Evolutionary conservation across 495 filamentous ascomycete genomes (phyloP).

Genomic region (Melanomma pulvis-pyrius): DNA sequence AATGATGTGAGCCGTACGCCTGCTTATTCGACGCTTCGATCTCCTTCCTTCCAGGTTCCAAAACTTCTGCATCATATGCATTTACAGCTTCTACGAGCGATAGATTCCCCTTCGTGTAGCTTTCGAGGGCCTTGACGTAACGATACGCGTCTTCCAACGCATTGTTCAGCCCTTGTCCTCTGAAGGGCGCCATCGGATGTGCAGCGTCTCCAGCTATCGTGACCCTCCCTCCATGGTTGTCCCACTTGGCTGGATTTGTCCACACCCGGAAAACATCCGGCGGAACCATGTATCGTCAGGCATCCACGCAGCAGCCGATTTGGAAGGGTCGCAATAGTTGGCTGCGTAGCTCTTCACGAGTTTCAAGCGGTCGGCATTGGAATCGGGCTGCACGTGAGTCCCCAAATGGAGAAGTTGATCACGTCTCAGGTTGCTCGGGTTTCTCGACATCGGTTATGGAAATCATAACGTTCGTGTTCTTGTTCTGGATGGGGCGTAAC

Average conservation of each 20-base stretch:
- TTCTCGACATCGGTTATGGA: too few species aligned
- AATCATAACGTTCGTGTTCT: too few species aligned
- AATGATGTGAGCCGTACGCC: background rate
- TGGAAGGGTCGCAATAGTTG: slow-evolving; percentile 5
- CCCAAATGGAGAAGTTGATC: too few species aligned
- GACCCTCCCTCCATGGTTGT: background rate
- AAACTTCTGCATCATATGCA: background rate
- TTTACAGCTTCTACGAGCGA: background rate
- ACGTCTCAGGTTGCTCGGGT: too few species aligned
- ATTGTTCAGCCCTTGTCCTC: background rate
- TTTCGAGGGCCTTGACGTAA: background rate
- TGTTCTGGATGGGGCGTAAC: too few species aligned
- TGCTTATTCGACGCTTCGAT: background rate
- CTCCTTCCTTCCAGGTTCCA: background rate
- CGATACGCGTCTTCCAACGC: slow-evolving; percentile 2
- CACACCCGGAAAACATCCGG: slow-evolving; percentile 3
- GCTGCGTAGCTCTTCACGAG: slow-evolving; percentile 2
- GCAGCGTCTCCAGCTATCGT: too few species aligned
- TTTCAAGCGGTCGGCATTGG: too few species aligned
- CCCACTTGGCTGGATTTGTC: background rate
- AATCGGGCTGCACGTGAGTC: too few species aligned
- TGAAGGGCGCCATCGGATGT: background rate
- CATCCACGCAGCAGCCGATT: slow-evolving; percentile 3
- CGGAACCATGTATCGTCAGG: slow-evolving; percentile 1
- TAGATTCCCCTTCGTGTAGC: background rate